phyloP scores from a whole-genome alignment of 2,329 filamentous ascomycete genomes.

The Fusarium newnesense region DNA sequence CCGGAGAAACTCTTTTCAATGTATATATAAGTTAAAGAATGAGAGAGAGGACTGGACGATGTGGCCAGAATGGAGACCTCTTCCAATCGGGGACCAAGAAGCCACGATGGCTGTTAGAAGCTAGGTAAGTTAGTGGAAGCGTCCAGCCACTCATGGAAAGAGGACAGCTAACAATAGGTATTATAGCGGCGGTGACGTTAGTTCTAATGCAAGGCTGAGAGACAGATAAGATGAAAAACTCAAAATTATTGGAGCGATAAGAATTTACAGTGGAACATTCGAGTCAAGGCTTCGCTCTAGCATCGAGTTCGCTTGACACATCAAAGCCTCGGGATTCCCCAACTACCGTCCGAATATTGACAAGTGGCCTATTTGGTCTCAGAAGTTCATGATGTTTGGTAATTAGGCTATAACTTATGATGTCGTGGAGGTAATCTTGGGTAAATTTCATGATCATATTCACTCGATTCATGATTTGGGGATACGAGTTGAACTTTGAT shows the following conservation, averaged over 20 bases:
- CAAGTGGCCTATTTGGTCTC: slow-evolving; percentile 34
- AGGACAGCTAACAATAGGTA: slow-evolving; percentile 50
- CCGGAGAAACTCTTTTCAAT: slow-evolving; percentile 25
- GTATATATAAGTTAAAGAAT: slow-evolving; percentile 22
- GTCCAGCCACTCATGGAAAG: slow-evolving; percentile 44
- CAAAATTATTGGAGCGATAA: slow-evolving; percentile 39
- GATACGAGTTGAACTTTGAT: neutral
- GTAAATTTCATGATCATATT: slow-evolving; percentile 22
- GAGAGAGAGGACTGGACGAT: slow-evolving; percentile 44
- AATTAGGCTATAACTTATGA: neutral
- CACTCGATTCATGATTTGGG: neutral
- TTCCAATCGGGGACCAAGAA: slow-evolving; percentile 42
- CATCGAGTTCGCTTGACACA: slow-evolving; percentile 33
- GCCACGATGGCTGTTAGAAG: slow-evolving; percentile 45
- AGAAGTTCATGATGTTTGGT: slow-evolving; percentile 37
- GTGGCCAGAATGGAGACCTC: slow-evolving; percentile 48
- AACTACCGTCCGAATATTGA: slow-evolving; percentile 22
- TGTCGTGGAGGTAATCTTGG: neutral
- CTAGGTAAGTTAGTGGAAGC: slow-evolving; percentile 10
- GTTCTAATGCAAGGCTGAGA: slow-evolving; percentile 43
- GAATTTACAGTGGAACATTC: neutral
- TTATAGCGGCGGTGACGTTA: slow-evolving; percentile 35
- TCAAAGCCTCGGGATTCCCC: slow-evolving; percentile 19
- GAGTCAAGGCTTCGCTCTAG: slow-evolving; percentile 21
- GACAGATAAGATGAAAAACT: slow-evolving; percentile 1